phyloP scores from a whole-genome alignment of 164 flowering plant species.

The Annona squamosa region DNA sequence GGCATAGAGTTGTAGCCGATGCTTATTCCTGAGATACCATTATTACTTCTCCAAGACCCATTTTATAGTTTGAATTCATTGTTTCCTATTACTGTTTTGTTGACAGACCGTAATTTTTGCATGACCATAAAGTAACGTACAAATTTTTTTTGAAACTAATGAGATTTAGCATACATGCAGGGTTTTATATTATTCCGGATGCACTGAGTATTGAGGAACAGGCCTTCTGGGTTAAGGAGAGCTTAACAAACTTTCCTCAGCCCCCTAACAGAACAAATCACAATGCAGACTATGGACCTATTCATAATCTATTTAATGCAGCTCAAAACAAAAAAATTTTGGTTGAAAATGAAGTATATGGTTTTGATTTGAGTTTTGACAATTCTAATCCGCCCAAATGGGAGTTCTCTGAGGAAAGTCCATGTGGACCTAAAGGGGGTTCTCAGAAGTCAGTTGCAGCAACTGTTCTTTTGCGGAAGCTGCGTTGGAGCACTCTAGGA shows the following conservation, averaged over 20 bases:
- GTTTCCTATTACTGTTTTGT: too few relatives aligned
- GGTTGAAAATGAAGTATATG: conserved; percentile 26
- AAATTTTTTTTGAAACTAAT: neutral
- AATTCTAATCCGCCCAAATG: conserved; percentile 30
- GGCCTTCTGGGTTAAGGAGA: conserved; percentile 78
- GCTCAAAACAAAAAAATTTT: conserved; percentile 49
- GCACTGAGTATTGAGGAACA: conserved; percentile 79
- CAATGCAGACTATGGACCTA: conserved; percentile 72
- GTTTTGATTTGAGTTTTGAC: conserved; percentile 2
- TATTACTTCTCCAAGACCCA: too few relatives aligned
- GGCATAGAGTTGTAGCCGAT: too few relatives aligned
- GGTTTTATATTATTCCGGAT: conserved; percentile 88
- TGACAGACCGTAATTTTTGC: too few relatives aligned
- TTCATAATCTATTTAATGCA: conserved; percentile 51
- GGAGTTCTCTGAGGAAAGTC: conserved; percentile 38
- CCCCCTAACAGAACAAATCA: conserved; percentile 96
- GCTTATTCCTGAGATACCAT: too few relatives aligned
- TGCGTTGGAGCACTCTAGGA: conserved; percentile 97
- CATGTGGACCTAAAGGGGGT: conserved; percentile 24
- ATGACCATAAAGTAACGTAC: neutral
- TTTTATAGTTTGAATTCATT: too few relatives aligned
- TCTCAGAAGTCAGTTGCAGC: conserved; percentile 50
- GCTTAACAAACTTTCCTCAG: conserved; percentile 74
- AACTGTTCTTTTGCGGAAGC: conserved; percentile 60
- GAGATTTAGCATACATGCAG: conserved; percentile 29